Percentiles rank a stretch among this genome's conserved stretches.
phyloP scores from a whole-genome alignment of 169 alveolate genomes.

The Theileria parva region DNA sequence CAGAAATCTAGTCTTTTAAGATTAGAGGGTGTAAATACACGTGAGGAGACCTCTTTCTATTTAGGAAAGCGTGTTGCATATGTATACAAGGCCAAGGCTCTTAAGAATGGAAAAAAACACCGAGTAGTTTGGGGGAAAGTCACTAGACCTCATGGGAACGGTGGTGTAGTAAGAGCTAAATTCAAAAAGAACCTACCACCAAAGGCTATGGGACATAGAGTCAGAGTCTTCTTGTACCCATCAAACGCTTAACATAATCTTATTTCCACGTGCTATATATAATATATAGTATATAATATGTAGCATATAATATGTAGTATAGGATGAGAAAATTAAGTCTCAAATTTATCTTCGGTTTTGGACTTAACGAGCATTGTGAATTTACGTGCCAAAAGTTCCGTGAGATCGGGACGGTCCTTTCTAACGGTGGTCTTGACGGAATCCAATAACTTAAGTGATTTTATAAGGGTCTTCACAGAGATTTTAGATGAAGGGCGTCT shows the following conservation, averaged over 20 bases:
- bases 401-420: constrained; percentile 31
- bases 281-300: not conserved
- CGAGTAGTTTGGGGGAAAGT: constrained; percentile 98
- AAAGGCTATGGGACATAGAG: constrained; percentile 92
- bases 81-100: constrained; percentile 93
- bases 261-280: not conserved
- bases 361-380: constrained; percentile 22
- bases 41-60: constrained; percentile 93
- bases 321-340: constrained; percentile 4
- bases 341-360: constrained; percentile 38
- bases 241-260: constrained; percentile 79
- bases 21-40: constrained; percentile 94
- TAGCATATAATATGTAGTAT: not conserved
- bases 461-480: constrained; percentile 11
- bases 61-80: constrained; percentile 97
- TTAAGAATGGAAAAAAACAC: constrained; percentile 89
- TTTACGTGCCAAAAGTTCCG: constrained; percentile 14
- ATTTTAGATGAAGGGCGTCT: constrained; percentile 35
- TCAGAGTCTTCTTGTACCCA: constrained; percentile 96
- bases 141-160: constrained; percentile 95
- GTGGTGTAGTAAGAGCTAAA: constrained; percentile 96
- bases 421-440: constrained; percentile 14
- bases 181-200: constrained; percentile 96
- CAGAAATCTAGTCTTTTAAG: constrained; percentile 93
- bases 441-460: constrained; percentile 16